Percentiles rank a stretch among this genome's conserved stretches.
These are phyloP conservation scores for Bretschneidera sinensis DNA, from an alignment of 345 rosid genomes.

Conservation along the genomic window DNA sequence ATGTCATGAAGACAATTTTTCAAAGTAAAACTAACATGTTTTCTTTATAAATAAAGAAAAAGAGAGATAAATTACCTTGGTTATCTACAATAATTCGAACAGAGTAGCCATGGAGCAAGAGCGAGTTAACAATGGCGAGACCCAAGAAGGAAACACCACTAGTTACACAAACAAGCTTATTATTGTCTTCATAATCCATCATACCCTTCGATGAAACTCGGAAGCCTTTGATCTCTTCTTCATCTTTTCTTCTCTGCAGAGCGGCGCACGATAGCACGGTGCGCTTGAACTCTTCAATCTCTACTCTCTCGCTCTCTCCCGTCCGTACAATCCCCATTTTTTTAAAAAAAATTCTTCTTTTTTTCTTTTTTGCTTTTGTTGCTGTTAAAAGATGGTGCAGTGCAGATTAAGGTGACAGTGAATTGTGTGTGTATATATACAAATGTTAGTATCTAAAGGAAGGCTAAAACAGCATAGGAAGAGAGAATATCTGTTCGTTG, in stretches of 20 bases:
- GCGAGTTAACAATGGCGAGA: conserved; percentile 56
- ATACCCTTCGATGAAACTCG: conserved; percentile 13
- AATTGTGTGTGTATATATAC: too few species aligned
- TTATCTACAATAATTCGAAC: conserved; percentile 60
- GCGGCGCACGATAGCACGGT: too few species aligned
- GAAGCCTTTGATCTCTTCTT: conserved; percentile 18
- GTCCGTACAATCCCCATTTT: conserved; percentile 26
- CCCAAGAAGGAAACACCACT: conserved; percentile 75
- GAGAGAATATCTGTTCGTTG: too few species aligned
- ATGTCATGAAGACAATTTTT: neutral
- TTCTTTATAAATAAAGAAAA: neutral
- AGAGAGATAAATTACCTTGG: conserved; percentile 32
- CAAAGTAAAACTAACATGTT: neutral
- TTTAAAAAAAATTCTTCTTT: too few species aligned
- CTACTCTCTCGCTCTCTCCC: conserved; percentile 17
- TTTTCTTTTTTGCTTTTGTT: too few species aligned
- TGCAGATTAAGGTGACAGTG: too few species aligned
- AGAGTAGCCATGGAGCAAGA: conserved; percentile 60
- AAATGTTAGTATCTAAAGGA: too few species aligned
- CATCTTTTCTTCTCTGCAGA: conserved; percentile 30
- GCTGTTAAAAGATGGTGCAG: too few species aligned
- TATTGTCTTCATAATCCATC: conserved; percentile 11
- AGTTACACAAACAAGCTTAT: conserved; percentile 61
- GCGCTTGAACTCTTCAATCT: conserved; percentile 23
- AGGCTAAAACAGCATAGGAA: too few species aligned